These are phyloP conservation scores for Cynanchum wilfordii DNA, from an alignment of 257 asterid genomes.

Conservation along the genomic window DNA sequence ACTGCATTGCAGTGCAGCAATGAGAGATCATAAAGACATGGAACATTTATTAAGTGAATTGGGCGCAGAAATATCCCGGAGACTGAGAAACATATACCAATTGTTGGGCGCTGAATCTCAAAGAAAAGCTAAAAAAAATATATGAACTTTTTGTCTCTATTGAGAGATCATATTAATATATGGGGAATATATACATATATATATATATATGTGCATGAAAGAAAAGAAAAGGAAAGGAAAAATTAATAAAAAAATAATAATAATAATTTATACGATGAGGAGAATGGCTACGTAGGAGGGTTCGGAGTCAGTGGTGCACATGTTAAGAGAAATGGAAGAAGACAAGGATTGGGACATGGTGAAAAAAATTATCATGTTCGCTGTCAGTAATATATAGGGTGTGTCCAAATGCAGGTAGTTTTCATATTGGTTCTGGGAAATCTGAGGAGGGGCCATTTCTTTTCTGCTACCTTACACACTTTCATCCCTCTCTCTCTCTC, in stretches of 20 bases:
- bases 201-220: no score
- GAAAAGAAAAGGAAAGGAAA: no score
- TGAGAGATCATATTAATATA: background rate
- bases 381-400: slow-evolving; percentile 34
- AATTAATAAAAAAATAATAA: background rate
- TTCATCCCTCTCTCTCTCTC: slow-evolving; percentile 18
- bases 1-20: background rate
- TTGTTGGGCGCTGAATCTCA: slow-evolving; percentile 14
- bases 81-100: slow-evolving; percentile 16
- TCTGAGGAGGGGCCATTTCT: slow-evolving; percentile 36
- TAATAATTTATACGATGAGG: slow-evolving; percentile 31
- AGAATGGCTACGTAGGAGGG: slow-evolving; percentile 35
- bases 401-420: slow-evolving; percentile 53
- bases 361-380: slow-evolving; percentile 37
- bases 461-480: slow-evolving; percentile 26
- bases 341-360: slow-evolving; percentile 36
- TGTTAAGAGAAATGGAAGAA: slow-evolving; percentile 20
- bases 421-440: slow-evolving; percentile 42
- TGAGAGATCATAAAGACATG: slow-evolving; percentile 2
- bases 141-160: slow-evolving; percentile 1
- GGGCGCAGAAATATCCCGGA: slow-evolving; percentile 12
- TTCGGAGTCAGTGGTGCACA: slow-evolving; percentile 28
- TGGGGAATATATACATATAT: no score
- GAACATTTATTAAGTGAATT: background rate
- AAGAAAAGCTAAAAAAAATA: background rate